Conservation (phyloP, 441 rosid species). For the Omphalea diandra region DNA sequence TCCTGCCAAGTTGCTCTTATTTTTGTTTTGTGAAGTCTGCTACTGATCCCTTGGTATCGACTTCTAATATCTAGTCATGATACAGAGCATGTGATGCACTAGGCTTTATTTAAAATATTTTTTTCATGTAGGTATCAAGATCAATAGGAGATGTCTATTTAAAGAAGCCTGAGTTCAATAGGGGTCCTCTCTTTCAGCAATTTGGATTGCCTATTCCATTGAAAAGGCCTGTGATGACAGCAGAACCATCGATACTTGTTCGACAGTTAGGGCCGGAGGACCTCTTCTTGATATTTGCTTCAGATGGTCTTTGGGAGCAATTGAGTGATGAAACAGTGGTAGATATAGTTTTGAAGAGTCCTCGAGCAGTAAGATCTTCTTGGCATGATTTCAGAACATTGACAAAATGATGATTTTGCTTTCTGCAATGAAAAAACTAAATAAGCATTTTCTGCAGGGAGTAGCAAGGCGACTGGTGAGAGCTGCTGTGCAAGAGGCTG, state of each 20-base stretch:
- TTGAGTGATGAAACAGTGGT: constrained; percentile 55
- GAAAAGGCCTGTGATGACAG: constrained; percentile 51
- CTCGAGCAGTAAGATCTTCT: constrained; percentile 42
- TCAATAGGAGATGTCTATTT: constrained; percentile 68
- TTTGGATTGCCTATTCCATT: constrained; percentile 40
- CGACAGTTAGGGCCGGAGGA: constrained; percentile 46
- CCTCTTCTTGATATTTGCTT: constrained; percentile 60
- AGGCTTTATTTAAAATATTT: not conserved
- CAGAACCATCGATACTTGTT: constrained; percentile 53
- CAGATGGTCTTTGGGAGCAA: constrained; percentile 83
- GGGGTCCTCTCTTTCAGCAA: constrained; percentile 36
- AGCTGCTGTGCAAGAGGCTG: constrained; percentile 54
- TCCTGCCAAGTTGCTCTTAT: not conserved
- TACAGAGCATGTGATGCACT: constrained; percentile 1
- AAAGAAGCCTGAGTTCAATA: constrained; percentile 56
- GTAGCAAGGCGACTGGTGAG: constrained; percentile 55
- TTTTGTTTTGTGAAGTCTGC: not conserved
- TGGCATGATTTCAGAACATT: not conserved
- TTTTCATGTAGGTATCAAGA: constrained; percentile 54
- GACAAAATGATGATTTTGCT: not conserved
- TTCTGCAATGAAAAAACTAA: not conserved
- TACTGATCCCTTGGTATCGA: constrained; percentile 1
- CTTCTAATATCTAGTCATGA: not conserved
- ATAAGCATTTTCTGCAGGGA: constrained; percentile 36
- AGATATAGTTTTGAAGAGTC: constrained; percentile 45